Conservation (phyloP, 1,139 yeast genomes). For the Geotrichum candidum region DNA sequence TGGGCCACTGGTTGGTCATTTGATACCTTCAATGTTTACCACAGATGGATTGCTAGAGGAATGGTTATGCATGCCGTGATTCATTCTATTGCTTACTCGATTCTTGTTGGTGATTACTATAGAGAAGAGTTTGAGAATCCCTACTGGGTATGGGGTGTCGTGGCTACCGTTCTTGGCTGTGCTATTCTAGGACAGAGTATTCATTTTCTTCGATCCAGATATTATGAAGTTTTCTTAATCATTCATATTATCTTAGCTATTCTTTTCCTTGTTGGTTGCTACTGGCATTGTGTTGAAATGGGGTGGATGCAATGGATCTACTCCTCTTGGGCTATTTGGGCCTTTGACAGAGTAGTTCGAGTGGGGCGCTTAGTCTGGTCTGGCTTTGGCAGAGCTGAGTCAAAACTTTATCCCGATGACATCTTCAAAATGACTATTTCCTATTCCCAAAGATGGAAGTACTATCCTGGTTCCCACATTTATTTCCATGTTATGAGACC, state of each 20-base stretch:
- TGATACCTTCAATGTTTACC: constrained; percentile 52
- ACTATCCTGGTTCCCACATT: constrained; percentile 40
- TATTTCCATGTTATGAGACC: constrained; percentile 46
- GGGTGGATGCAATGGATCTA: constrained; percentile 39
- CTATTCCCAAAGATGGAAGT: constrained; percentile 34
- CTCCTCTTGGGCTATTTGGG: constrained; percentile 40
- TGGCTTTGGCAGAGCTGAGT: constrained; percentile 32
- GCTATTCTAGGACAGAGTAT: constrained; percentile 28
- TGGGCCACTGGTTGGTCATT: constrained; percentile 56
- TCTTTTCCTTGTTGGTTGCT: constrained; percentile 40
- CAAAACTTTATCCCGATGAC: constrained; percentile 32
- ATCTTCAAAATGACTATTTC: constrained; percentile 43
- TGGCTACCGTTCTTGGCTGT: constrained; percentile 31
- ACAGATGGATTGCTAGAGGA: constrained; percentile 55
- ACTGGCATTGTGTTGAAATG: constrained; percentile 39
- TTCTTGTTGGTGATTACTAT: too few species aligned
- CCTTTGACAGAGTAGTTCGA: constrained; percentile 38
- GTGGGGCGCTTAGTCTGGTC: constrained; percentile 34
- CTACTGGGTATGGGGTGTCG: constrained; percentile 39
- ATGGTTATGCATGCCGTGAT: constrained; percentile 44
- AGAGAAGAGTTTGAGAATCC: constrained; percentile 33
- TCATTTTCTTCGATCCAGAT: constrained; percentile 33
- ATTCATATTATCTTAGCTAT: constrained; percentile 39
- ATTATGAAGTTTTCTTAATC: constrained; percentile 43
- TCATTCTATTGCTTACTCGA: constrained; percentile 32